Evolutionary conservation across 345 rosid species (phyloP).

Genomic region (Mallotus nudiflorus): DNA sequence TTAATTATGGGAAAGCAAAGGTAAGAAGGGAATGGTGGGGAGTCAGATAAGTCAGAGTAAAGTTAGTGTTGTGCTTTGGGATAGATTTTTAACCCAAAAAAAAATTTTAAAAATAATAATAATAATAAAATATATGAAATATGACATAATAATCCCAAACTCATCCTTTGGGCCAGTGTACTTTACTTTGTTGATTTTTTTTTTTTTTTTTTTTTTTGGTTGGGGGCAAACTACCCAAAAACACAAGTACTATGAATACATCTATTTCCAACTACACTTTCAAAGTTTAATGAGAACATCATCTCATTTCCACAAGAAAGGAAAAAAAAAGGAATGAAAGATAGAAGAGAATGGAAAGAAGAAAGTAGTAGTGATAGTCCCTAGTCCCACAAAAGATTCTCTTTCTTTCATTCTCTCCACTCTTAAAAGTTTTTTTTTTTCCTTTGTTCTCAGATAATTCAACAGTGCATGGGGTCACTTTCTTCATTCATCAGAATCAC

Average conservation of each 20-base stretch:
- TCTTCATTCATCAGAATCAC: constrained; percentile 17
- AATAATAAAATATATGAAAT: constrained; percentile 1
- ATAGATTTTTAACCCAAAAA: constrained; percentile 13
- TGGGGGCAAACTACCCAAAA: too few species aligned
- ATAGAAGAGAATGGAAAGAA: not conserved
- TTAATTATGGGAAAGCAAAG: constrained; percentile 60
- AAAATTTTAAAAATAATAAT: constrained; percentile 14
- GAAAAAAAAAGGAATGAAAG: not conserved
- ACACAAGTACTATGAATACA: not conserved
- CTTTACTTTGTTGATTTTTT: too few species aligned
- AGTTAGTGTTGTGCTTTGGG: constrained; percentile 21
- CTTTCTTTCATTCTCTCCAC: constrained; percentile 22
- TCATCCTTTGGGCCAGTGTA: too few species aligned
- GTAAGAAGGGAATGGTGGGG: constrained; percentile 51
- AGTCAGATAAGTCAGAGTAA: constrained; percentile 47
- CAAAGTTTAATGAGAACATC: constrained; percentile 18
- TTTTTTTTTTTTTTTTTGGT: too few species aligned
- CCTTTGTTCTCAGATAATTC: constrained; percentile 36
- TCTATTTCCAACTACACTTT: not conserved
- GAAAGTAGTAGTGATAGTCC: constrained; percentile 2
- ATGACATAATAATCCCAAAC: not conserved
- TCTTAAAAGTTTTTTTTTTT: constrained; percentile 21
- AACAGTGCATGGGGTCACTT: constrained; percentile 49
- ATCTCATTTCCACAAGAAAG: not conserved
- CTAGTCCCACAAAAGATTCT: constrained; percentile 39